A percentile compares a stretch with the other conserved stretches of the same genome.
phyloP scores from a whole-genome alignment of 164 flowering plant genomes.

The Aristolochia contorta region DNA sequence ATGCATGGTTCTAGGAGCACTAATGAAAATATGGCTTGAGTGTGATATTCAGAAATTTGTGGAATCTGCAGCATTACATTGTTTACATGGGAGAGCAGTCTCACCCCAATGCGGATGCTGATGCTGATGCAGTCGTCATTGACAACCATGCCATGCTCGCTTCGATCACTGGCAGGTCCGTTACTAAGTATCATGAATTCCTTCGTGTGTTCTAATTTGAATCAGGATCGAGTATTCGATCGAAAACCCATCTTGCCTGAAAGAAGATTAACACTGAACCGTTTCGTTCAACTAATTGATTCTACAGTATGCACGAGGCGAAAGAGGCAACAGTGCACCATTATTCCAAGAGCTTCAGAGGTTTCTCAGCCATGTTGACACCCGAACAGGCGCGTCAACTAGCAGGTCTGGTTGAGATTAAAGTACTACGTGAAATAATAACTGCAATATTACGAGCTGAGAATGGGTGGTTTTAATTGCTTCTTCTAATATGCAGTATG shows the following conservation, averaged over 20 bases:
- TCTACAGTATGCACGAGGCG: conserved; percentile 12
- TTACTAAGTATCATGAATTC: neutral
- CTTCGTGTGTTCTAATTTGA: no score
- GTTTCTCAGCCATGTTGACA: conserved; percentile 45
- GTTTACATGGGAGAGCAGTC: conserved; percentile 32
- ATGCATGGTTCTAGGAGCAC: no score
- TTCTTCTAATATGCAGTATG: no score
- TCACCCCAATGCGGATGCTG: conserved; percentile 6
- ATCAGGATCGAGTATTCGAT: no score
- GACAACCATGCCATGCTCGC: conserved; percentile 19
- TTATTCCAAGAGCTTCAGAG: conserved; percentile 48
- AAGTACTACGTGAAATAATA: no score
- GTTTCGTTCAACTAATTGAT: neutral
- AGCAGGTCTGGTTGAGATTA: conserved; percentile 11
- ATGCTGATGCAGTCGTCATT: conserved; percentile 12
- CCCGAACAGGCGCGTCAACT: conserved; percentile 25
- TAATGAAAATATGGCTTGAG: neutral
- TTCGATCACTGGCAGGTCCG: conserved; percentile 16
- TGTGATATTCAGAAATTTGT: neutral
- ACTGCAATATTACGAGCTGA: no score
- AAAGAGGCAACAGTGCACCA: conserved; percentile 22
- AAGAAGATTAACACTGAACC: neutral
- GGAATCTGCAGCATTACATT: conserved; percentile 17
- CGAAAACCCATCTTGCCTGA: no score
- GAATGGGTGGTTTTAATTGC: no score